These are phyloP conservation scores for Aspergillus funiculosus DNA, from an alignment of 495 filamentous ascomycete species.

Conservation along the genomic window DNA sequence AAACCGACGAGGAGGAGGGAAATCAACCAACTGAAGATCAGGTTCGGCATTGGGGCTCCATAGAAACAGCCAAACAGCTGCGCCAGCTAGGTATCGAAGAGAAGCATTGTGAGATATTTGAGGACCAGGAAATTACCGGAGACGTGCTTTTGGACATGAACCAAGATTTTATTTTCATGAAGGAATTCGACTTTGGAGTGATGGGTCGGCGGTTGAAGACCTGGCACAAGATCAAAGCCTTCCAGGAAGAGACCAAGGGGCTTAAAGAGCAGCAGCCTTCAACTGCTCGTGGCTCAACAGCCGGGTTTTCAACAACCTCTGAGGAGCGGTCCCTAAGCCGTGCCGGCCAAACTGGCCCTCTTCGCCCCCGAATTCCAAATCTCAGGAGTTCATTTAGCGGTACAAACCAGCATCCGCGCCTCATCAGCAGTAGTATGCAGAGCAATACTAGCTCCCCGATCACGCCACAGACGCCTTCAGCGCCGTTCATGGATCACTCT, in stretches of 20 bases:
- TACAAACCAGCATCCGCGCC: slow-evolving; percentile 28
- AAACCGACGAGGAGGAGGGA: slow-evolving; percentile 69
- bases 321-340: slow-evolving; percentile 40
- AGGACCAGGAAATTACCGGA: slow-evolving; percentile 92
- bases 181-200: slow-evolving; percentile 89
- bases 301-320: slow-evolving; percentile 27
- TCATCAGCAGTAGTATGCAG: slow-evolving; percentile 25
- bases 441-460: slow-evolving; percentile 32
- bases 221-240: slow-evolving; percentile 88
- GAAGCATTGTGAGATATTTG: slow-evolving; percentile 85
- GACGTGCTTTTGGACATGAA: slow-evolving; percentile 93
- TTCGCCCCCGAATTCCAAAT: slow-evolving; percentile 57
- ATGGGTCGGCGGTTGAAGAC: slow-evolving; percentile 82
- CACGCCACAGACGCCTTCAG: slow-evolving; percentile 25
- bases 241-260: slow-evolving; percentile 75
- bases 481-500: slow-evolving; percentile 49
- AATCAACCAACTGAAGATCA: slow-evolving; percentile 52
- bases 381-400: slow-evolving; percentile 32
- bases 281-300: slow-evolving; percentile 26
- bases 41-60: slow-evolving; percentile 68
- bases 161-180: slow-evolving; percentile 85
- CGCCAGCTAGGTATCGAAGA: slow-evolving; percentile 74
- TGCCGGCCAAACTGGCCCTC: slow-evolving; percentile 36
- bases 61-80: slow-evolving; percentile 78
- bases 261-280: slow-evolving; percentile 21